These are phyloP conservation scores for Botryotinia convoluta DNA, from an alignment of 2,329 filamentous ascomycete species.

Conservation along the genomic window DNA sequence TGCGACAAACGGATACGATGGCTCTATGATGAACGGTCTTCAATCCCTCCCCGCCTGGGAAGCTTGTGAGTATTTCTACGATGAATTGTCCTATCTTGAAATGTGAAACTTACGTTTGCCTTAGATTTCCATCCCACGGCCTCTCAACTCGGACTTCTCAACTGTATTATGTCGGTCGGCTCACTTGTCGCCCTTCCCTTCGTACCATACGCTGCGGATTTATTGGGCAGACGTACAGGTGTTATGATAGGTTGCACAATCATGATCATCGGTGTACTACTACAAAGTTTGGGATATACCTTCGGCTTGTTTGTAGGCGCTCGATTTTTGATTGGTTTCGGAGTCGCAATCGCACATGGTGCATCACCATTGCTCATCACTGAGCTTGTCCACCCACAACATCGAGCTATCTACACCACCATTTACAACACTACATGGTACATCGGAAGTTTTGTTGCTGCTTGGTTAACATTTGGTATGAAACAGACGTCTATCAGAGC, in stretches of 20 bases:
- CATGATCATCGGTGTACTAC: constrained; percentile 46
- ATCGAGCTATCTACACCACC: constrained; percentile 48
- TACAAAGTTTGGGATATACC: constrained; percentile 43
- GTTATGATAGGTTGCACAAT: constrained; percentile 47
- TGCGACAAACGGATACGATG: constrained; percentile 48
- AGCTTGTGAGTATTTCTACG: constrained; percentile 46
- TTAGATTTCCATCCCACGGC: constrained; percentile 39
- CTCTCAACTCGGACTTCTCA: constrained; percentile 44
- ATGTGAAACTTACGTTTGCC: constrained; percentile 42
- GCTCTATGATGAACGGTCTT: constrained; percentile 48
- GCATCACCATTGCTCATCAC: constrained; percentile 41
- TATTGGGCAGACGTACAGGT: constrained; percentile 46
- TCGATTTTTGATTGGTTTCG: constrained; percentile 42
- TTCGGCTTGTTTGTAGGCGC: constrained; percentile 46
- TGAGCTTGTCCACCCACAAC: constrained; percentile 49
- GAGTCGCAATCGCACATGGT: constrained; percentile 36
- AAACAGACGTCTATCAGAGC: background rate
- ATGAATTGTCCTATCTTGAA: constrained; percentile 36
- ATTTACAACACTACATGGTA: constrained; percentile 49
- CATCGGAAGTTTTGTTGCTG: constrained; percentile 45
- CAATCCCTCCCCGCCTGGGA: constrained; percentile 47
- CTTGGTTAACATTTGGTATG: constrained; percentile 45
- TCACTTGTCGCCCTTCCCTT: constrained; percentile 47
- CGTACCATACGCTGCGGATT: constrained; percentile 49
- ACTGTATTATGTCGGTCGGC: constrained; percentile 50